These are phyloP conservation scores for Erigeron philadelphicus DNA, from an alignment of 140 eudicot genomes.

Conservation along the genomic window DNA sequence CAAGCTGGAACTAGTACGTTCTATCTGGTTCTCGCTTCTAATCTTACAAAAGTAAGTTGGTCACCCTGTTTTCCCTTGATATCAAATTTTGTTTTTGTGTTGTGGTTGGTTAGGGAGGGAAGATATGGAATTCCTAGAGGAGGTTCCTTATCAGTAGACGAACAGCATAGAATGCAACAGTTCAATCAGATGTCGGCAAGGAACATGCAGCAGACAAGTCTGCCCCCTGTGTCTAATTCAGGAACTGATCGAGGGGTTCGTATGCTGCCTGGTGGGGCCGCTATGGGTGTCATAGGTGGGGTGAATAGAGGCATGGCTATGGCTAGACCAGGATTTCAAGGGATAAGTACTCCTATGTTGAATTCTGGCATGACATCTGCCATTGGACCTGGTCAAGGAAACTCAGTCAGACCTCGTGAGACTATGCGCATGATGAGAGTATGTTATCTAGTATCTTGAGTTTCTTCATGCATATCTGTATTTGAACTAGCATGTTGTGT, in stretches of 20 bases:
- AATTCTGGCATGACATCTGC: constrained; percentile 26
- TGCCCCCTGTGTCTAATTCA: constrained; percentile 52
- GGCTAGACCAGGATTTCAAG: constrained; percentile 66
- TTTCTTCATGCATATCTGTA: background rate
- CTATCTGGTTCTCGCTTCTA: background rate
- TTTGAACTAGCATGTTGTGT: background rate
- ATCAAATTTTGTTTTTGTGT: background rate
- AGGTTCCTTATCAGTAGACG: constrained; percentile 58
- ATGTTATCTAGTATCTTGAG: constrained; percentile 23
- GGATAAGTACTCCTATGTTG: constrained; percentile 39
- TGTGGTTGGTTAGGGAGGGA: constrained; percentile 51
- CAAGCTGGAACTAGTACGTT: background rate
- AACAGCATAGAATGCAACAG: constrained; percentile 68
- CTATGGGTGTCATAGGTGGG: constrained; percentile 45
- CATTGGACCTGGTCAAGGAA: constrained; percentile 58
- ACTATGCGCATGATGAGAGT: constrained; percentile 54
- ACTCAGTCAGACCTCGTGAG: constrained; percentile 60
- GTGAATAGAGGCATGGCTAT: constrained; percentile 51
- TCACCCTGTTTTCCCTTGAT: background rate
- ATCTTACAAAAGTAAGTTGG: background rate
- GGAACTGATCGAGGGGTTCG: constrained; percentile 66
- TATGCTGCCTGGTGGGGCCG: constrained; percentile 54
- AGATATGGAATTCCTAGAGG: constrained; percentile 69
- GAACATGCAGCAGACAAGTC: constrained; percentile 49
- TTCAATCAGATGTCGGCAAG: constrained; percentile 67